These are phyloP conservation scores for Bipolaris victoriae DNA, from an alignment of 2,329 filamentous ascomycete genomes.

Conservation along the genomic window DNA sequence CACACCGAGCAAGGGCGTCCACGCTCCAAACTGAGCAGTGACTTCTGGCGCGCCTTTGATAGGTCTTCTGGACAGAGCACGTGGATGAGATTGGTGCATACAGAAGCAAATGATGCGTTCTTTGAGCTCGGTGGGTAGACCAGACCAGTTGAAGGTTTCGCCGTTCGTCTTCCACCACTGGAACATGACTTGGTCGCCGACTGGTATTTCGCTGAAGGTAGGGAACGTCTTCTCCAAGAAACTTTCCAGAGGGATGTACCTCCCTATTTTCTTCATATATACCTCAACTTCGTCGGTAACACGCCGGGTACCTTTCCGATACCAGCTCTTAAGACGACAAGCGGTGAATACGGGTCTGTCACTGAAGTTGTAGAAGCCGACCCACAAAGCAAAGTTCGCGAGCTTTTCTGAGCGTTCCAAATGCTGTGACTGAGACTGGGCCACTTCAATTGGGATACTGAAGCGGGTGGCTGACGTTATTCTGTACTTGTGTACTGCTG, in stretches of 20 bases:
- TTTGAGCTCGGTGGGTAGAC: slow-evolving; percentile 37
- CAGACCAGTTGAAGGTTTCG: slow-evolving; percentile 33
- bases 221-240: slow-evolving; percentile 21
- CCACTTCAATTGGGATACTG: slow-evolving; percentile 5
- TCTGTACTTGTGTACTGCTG: slow-evolving; percentile 12
- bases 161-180: slow-evolving; percentile 35
- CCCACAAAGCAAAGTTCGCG: neutral
- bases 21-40: slow-evolving; percentile 22
- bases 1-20: slow-evolving; percentile 24
- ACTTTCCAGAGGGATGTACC: slow-evolving; percentile 4
- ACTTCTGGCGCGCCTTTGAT: slow-evolving; percentile 21
- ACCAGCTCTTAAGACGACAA: neutral
- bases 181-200: slow-evolving; percentile 9
- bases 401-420: neutral
- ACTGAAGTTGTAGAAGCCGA: slow-evolving; percentile 18
- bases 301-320: neutral
- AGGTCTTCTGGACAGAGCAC: neutral
- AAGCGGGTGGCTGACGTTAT: slow-evolving; percentile 15
- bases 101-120: slow-evolving; percentile 31
- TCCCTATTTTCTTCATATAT: neutral
- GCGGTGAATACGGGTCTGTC: neutral
- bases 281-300: neutral
- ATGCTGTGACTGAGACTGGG: slow-evolving; percentile 3
- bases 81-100: slow-evolving; percentile 11
- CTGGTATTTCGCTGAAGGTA: neutral